phyloP scores from a whole-genome alignment of 345 rosid genomes.

The Eutrema heterophyllum region DNA sequence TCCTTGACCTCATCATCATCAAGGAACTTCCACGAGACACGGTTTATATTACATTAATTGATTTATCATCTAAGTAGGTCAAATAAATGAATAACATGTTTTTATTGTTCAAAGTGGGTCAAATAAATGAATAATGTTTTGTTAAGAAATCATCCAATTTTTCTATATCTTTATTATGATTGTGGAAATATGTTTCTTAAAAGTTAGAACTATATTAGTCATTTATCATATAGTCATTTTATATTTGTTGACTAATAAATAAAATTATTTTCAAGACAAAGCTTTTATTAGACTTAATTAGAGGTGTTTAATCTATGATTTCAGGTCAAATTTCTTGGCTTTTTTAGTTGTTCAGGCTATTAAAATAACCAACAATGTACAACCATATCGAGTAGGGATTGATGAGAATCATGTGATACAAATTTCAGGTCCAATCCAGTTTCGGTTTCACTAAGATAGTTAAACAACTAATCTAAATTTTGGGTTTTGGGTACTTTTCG shows the following conservation, averaged over 20 bases:
- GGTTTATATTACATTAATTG: constrained; percentile 1
- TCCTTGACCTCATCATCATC: constrained; percentile 15
- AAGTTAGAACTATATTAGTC: too few species aligned
- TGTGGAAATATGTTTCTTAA: too few species aligned
- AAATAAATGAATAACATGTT: constrained; percentile 19
- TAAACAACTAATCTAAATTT: too few species aligned
- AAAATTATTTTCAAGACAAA: background rate
- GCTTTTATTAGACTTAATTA: too few species aligned
- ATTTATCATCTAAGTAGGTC: background rate
- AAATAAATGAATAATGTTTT: background rate
- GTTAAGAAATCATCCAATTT: too few species aligned
- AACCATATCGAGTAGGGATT: background rate
- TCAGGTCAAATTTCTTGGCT: background rate
- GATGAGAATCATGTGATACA: too few species aligned
- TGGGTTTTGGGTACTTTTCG: too few species aligned
- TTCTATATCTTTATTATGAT: too few species aligned
- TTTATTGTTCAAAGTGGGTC: background rate
- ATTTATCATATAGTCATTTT: background rate
- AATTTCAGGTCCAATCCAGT: too few species aligned
- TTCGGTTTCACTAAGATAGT: too few species aligned
- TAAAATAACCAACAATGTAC: background rate
- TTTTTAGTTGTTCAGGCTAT: too few species aligned
- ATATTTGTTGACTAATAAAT: background rate
- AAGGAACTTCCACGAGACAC: constrained; percentile 12
- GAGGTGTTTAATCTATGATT: background rate